Conservation (phyloP, 768 basidiomycete genomes). For the Collybiopsis luxurians region DNA sequence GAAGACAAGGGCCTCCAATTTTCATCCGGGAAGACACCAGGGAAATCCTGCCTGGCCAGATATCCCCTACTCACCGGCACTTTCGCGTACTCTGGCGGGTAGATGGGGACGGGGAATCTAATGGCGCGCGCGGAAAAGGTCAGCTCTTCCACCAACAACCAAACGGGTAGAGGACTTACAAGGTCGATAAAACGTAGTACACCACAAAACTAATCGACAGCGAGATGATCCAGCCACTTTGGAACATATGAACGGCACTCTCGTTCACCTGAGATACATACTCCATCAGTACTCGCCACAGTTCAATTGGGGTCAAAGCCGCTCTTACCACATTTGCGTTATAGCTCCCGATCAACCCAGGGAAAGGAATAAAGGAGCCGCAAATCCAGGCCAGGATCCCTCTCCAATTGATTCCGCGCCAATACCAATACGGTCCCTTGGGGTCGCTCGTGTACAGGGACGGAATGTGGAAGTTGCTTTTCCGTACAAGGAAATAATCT, state of each 20-base stretch:
- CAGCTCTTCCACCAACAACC: too few species aligned
- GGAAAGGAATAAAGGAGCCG: slow-evolving; percentile 3
- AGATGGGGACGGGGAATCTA: background rate
- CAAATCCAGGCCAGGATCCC: slow-evolving; percentile 1
- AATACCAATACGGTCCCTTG: slow-evolving; percentile 1
- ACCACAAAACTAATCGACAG: background rate
- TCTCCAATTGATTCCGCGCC: slow-evolving; percentile 3
- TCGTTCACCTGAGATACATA: background rate
- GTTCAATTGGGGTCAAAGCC: background rate
- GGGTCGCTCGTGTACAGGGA: background rate
- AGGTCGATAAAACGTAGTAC: background rate
- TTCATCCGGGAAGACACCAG: slow-evolving; percentile 5
- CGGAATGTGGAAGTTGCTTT: background rate
- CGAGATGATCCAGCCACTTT: slow-evolving; percentile 3
- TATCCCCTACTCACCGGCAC: background rate
- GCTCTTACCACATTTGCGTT: background rate
- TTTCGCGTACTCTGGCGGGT: background rate
- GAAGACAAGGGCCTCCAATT: background rate
- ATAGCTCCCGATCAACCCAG: slow-evolving; percentile 3
- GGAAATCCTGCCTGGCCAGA: background rate
- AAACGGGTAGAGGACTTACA: background rate
- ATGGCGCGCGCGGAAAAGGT: background rate
- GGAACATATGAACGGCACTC: background rate
- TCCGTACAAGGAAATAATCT: slow-evolving; percentile 5
- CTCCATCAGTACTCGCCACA: background rate